Evolutionary conservation across 2,329 filamentous ascomycete species (phyloP), one percentile per base, ranked within the genome.

Genomic region (Trichoderma guizhouense): DNA sequence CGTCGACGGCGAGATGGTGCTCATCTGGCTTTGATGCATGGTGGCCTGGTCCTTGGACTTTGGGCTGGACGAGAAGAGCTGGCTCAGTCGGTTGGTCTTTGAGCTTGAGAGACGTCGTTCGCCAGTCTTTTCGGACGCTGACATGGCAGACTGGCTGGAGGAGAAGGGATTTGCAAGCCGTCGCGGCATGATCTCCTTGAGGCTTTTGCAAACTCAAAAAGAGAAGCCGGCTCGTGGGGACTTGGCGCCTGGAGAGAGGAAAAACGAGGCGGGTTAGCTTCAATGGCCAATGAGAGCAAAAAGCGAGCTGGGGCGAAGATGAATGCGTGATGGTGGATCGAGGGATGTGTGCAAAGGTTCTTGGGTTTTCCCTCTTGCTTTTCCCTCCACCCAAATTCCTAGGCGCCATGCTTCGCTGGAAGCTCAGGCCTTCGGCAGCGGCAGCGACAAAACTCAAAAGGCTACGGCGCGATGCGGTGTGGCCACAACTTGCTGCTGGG

Each of bases 31-130:
- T 75, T 92, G 89, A 79, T 92, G 89, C 78, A 91, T 89, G 73
- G 88, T 86, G 78, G 92, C 84, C 76, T 90, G 87, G 74, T 91
- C 86, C 82, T 92, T 94, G 75, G 88, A 85, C 84, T 94, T 95
- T 75, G 92, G 91, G 65, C 92, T 92, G 67, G 90, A 89, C 72
- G 92, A 93, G 83, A 97, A 97, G 83, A 97, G 89, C 79, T 94
- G 91, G 76, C 90, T 90, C 77, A 97, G 89, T 79, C 93, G 92
- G 82, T 91, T 94, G 80, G 89, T 88, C 82, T 93, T 94, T 77
- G 88, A 89, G 75, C 86, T 85, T 57, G 89, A 91, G 69, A 86
- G 84, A 80, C 88, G 85, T 80, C 88, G 85, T 81, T 89, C 86
- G 76, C 81, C 84, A 74, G 81, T 78, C 82, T 84, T 87, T 79